phyloP scores from a whole-genome alignment of 495 filamentous ascomycete species.

The Xylaria intraflava region DNA sequence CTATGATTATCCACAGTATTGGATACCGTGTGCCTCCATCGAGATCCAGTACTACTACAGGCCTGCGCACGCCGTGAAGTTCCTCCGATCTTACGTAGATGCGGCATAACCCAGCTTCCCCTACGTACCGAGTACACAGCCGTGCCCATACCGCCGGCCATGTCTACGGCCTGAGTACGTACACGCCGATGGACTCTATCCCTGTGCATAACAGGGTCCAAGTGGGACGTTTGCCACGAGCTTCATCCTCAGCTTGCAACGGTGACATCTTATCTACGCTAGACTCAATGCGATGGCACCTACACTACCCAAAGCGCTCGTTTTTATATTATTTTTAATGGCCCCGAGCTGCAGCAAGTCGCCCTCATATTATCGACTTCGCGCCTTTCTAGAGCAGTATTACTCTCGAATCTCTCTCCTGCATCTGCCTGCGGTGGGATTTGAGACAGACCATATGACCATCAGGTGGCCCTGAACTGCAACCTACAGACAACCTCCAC shows the following conservation, averaged over 20 bases:
- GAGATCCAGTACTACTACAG: background rate
- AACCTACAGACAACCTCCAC: slow-evolving; percentile 5
- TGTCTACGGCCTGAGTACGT: too few species aligned
- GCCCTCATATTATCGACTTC: background rate
- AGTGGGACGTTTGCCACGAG: slow-evolving; percentile 8
- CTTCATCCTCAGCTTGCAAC: slow-evolving; percentile 13
- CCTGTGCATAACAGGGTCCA: background rate
- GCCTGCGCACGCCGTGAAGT: slow-evolving; percentile 3
- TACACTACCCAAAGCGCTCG: slow-evolving; percentile 1
- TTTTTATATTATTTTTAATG: background rate
- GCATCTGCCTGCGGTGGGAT: slow-evolving; percentile 2
- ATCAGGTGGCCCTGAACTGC: slow-evolving; percentile 10
- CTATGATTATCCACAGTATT: background rate
- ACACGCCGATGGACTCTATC: background rate
- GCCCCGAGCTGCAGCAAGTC: background rate
- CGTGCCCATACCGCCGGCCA: too few species aligned
- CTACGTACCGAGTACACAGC: background rate
- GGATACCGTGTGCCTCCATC: background rate
- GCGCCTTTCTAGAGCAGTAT: background rate
- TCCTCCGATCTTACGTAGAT: slow-evolving; percentile 12
- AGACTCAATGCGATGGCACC: slow-evolving; percentile 1
- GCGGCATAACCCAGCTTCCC: too few species aligned
- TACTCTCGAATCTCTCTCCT: background rate
- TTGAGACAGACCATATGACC: slow-evolving; percentile 8
- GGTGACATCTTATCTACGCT: slow-evolving; percentile 4